Percentiles rank a stretch among this genome's conserved stretches.
phyloP scores from a whole-genome alignment of 768 basidiomycete genomes.

The Russula sp. region DNA sequence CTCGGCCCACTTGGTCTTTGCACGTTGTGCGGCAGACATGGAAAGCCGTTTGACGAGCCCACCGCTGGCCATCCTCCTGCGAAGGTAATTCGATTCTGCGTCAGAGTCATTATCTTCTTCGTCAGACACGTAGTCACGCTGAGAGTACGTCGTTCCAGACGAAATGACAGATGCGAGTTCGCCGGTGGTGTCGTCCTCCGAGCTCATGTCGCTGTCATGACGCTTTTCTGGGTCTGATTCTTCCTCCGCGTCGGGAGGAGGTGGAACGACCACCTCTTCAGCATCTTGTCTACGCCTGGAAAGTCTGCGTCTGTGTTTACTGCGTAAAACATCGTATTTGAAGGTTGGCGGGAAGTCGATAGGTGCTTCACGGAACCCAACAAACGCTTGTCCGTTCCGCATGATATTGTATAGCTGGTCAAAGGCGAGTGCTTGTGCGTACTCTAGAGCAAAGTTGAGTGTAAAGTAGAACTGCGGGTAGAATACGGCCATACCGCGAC shows the following conservation, averaged over 20 bases:
- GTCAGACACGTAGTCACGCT: conserved; percentile 9
- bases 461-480: neutral
- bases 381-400: conserved; percentile 58
- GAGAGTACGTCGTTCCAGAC: conserved; percentile 40
- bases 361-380: conserved; percentile 70
- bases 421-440: conserved; percentile 78
- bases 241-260: conserved; percentile 22
- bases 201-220: conserved; percentile 25
- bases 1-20: conserved; percentile 23
- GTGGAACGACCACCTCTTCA: conserved; percentile 9
- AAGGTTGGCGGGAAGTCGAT: conserved; percentile 92
- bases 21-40: conserved; percentile 22
- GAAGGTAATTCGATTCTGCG: conserved; percentile 17
- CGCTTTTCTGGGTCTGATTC: conserved; percentile 32
- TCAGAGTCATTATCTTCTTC: conserved; percentile 25
- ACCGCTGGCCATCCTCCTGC: conserved; percentile 8
- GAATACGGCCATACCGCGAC: conserved; percentile 47
- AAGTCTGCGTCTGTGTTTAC: conserved; percentile 44
- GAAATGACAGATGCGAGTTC: conserved; percentile 52
- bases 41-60: conserved; percentile 24
- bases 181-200: conserved; percentile 35
- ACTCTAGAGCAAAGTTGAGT: conserved; percentile 45
- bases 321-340: conserved; percentile 78
- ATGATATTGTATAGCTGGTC: conserved; percentile 84
- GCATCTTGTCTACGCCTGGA: conserved; percentile 32